These are phyloP conservation scores for Choricystis sp. DNA, from an alignment of 139 green algal species.

Conservation along the genomic window DNA sequence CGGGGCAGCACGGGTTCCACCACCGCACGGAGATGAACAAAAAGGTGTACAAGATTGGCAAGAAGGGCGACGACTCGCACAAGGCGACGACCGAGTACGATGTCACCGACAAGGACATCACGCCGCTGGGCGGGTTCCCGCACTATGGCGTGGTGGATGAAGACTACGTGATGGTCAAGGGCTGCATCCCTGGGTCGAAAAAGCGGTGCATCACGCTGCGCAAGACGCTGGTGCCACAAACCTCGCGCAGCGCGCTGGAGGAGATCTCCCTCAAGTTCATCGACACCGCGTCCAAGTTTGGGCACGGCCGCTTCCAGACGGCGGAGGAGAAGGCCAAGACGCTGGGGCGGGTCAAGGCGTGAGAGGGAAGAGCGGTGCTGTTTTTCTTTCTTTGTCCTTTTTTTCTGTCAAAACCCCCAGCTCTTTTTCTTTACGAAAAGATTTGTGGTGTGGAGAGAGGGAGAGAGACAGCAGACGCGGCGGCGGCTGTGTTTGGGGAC, in stretches of 20 bases:
- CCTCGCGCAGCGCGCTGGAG: constrained; percentile 75
- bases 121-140: constrained; percentile 96
- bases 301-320: constrained; percentile 98
- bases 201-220: constrained; percentile 95
- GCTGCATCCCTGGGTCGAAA: constrained; percentile 68
- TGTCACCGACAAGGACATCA: constrained; percentile 95
- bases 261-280: constrained; percentile 75
- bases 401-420: no score
- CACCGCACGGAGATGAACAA: constrained; percentile 99
- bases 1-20: constrained; percentile 93
- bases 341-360: constrained; percentile 54
- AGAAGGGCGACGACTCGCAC: constrained; percentile 79
- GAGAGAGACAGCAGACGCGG: no score
- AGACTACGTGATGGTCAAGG: constrained; percentile 99
- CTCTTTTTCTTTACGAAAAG: no score
- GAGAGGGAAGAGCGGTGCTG: neutral
- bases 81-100: constrained; percentile 85
- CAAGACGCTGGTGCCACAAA: constrained; percentile 81
- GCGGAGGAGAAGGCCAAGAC: constrained; percentile 80
- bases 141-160: constrained; percentile 94
- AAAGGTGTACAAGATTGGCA: constrained; percentile 99
- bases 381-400: neutral
- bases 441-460: no score
- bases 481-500: no score
- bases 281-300: constrained; percentile 97